Evolutionary conservation across 2,329 filamentous ascomycete genomes (phyloP).

Genomic region (Dendrostoma leiphaemia): DNA sequence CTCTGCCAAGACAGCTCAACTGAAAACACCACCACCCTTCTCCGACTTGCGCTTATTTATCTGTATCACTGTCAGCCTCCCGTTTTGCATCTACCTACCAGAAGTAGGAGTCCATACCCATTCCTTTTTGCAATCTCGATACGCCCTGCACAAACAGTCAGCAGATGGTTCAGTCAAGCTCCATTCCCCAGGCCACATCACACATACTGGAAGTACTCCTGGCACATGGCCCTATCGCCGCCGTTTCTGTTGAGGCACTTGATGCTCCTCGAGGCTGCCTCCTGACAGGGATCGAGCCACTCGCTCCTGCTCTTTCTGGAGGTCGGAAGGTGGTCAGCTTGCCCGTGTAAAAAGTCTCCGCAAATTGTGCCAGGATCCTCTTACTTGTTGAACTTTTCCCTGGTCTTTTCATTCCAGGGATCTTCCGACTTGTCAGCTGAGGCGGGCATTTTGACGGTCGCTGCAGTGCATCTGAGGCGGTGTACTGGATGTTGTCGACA

Average conservation of each 20-base stretch:
- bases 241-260: conserved; percentile 85
- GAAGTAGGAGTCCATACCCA: conserved; percentile 61
- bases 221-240: conserved; percentile 85
- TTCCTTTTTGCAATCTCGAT: conserved; percentile 90
- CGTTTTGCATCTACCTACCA: neutral
- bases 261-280: conserved; percentile 81
- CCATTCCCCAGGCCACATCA: neutral
- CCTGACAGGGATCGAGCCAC: conserved; percentile 94
- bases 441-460: conserved; percentile 13
- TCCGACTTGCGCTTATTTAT: conserved; percentile 27
- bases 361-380: conserved; percentile 23
- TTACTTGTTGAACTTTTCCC: conserved; percentile 64
- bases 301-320: conserved; percentile 82
- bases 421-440: conserved; percentile 24
- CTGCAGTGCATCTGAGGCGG: conserved; percentile 7
- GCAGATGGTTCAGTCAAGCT: neutral
- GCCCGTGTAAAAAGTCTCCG: neutral
- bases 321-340: conserved; percentile 17
- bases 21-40: conserved; percentile 18
- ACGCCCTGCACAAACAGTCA: conserved; percentile 59
- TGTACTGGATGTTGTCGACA: neutral
- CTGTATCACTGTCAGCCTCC: conserved; percentile 17
- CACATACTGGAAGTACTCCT: conserved; percentile 89
- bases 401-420: conserved; percentile 59
- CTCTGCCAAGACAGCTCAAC: conserved; percentile 10